Conservation (phyloP, 1,284 basidiomycete species). For the Phlebopus sp. region DNA sequence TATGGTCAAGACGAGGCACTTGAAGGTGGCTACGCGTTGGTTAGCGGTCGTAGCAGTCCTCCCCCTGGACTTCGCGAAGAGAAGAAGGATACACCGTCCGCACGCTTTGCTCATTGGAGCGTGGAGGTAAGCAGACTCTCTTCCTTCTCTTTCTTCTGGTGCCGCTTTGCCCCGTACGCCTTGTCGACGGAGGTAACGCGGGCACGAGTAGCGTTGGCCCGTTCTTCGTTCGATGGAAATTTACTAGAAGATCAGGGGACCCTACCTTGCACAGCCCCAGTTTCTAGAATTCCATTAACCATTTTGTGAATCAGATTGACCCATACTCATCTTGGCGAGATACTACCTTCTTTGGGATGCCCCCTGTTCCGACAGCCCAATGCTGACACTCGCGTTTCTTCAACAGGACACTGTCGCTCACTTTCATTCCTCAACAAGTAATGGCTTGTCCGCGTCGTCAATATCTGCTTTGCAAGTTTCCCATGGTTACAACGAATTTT, state of each 20-base stretch:
- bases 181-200: neutral
- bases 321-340: neutral
- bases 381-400: neutral
- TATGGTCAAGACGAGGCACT: slow-evolving; percentile 19
- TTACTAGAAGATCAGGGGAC: slow-evolving; percentile 14
- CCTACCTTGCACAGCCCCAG: slow-evolving; percentile 10
- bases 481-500: slow-evolving; percentile 93
- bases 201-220: neutral
- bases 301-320: neutral
- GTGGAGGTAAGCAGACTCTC: slow-evolving; percentile 48
- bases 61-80: slow-evolving; percentile 23
- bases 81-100: slow-evolving; percentile 49
- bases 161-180: neutral
- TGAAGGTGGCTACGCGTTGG: slow-evolving; percentile 24
- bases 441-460: slow-evolving; percentile 64
- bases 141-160: neutral
- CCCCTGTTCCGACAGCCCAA: neutral
- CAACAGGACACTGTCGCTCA: slow-evolving; percentile 64
- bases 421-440: slow-evolving; percentile 58
- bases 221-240: neutral
- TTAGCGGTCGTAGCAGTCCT: slow-evolving; percentile 8
- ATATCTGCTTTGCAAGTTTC: slow-evolving; percentile 65
- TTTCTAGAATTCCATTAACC: slow-evolving; percentile 10
- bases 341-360: neutral
- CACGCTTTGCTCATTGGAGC: slow-evolving; percentile 53